Conservation (phyloP, 257 asterid species). For the Petrea volubilis region DNA sequence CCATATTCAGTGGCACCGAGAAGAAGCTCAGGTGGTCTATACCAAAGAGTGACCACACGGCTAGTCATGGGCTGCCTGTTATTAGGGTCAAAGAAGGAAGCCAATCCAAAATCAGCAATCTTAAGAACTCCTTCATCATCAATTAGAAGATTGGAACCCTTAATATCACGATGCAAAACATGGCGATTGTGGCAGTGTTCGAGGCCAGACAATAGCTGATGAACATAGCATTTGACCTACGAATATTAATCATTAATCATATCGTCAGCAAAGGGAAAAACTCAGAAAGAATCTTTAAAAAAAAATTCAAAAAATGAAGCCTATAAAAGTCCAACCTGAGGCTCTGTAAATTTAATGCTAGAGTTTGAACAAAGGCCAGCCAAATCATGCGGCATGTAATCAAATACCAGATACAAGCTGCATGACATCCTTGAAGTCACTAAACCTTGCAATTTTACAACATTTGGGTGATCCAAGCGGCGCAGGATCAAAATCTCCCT, state of each 20-base stretch:
- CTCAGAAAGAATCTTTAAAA: not conserved
- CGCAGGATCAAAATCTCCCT: slow-evolving; percentile 51
- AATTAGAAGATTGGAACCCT: slow-evolving; percentile 55
- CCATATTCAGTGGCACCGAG: slow-evolving; percentile 62
- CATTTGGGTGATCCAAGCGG: slow-evolving; percentile 48
- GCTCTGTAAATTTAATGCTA: slow-evolving; percentile 49
- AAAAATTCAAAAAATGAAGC: too few species aligned
- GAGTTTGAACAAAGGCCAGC: slow-evolving; percentile 62
- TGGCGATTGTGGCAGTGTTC: slow-evolving; percentile 59
- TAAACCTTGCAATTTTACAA: slow-evolving; percentile 39
- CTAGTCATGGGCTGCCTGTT: slow-evolving; percentile 45
- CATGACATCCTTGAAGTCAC: slow-evolving; percentile 45
- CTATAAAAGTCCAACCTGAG: slow-evolving; percentile 47
- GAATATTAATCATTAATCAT: slow-evolving; percentile 3
- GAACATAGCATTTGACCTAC: slow-evolving; percentile 60
- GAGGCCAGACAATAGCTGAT: slow-evolving; percentile 56
- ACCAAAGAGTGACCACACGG: slow-evolving; percentile 68
- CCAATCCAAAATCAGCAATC: slow-evolving; percentile 71
- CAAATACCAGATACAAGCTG: slow-evolving; percentile 59
- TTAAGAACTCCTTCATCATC: slow-evolving; percentile 49
- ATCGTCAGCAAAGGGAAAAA: slow-evolving; percentile 16
- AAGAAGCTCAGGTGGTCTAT: slow-evolving; percentile 69
- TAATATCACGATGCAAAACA: slow-evolving; percentile 61
- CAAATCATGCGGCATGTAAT: slow-evolving; percentile 72
- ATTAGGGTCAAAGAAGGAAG: slow-evolving; percentile 37